Evolutionary conservation across 2,329 filamentous ascomycete species (phyloP).

Genomic region (Fusarium mangiferae): DNA sequence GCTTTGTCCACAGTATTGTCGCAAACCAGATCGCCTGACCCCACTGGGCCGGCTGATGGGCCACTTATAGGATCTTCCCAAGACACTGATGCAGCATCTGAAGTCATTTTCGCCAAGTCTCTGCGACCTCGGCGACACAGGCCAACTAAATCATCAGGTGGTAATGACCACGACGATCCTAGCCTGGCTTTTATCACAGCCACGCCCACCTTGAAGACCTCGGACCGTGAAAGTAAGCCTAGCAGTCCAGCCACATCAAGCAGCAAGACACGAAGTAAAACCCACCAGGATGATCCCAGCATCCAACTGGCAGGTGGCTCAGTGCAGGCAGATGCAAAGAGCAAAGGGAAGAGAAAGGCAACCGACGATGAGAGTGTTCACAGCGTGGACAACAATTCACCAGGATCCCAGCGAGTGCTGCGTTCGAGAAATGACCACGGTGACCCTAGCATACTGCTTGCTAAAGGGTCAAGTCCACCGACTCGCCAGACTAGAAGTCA

Average conservation of each 20-base stretch:
- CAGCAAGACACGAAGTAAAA: slow-evolving; percentile 45
- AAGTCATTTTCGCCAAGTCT: slow-evolving; percentile 45
- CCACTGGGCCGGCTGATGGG: slow-evolving; percentile 15
- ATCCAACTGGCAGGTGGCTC: slow-evolving; percentile 37
- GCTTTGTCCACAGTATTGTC: slow-evolving; percentile 14
- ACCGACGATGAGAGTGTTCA: slow-evolving; percentile 27
- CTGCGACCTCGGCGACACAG: slow-evolving; percentile 46
- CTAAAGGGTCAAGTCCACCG: slow-evolving; percentile 37
- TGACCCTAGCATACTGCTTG: slow-evolving; percentile 43
- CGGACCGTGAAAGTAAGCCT: slow-evolving; percentile 23
- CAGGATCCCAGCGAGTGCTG: slow-evolving; percentile 41
- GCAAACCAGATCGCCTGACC: slow-evolving; percentile 14
- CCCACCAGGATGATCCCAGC: slow-evolving; percentile 39
- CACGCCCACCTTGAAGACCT: slow-evolving; percentile 18
- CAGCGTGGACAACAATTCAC: slow-evolving; percentile 30
- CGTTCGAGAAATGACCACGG: slow-evolving; percentile 41
- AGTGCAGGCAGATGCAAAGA: slow-evolving; percentile 31
- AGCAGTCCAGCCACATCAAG: slow-evolving; percentile 34
- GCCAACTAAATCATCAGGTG: slow-evolving; percentile 38
- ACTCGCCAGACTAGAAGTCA: slow-evolving; percentile 37
- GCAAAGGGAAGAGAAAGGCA: slow-evolving; percentile 31
- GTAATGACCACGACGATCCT: slow-evolving; percentile 42
- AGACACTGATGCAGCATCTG: slow-evolving; percentile 29
- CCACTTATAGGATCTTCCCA: slow-evolving; percentile 14
- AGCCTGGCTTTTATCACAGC: slow-evolving; percentile 45